Evolutionary conservation across 2,329 filamentous ascomycete genomes (phyloP).

Genomic region (Fusarium abutilonis): DNA sequence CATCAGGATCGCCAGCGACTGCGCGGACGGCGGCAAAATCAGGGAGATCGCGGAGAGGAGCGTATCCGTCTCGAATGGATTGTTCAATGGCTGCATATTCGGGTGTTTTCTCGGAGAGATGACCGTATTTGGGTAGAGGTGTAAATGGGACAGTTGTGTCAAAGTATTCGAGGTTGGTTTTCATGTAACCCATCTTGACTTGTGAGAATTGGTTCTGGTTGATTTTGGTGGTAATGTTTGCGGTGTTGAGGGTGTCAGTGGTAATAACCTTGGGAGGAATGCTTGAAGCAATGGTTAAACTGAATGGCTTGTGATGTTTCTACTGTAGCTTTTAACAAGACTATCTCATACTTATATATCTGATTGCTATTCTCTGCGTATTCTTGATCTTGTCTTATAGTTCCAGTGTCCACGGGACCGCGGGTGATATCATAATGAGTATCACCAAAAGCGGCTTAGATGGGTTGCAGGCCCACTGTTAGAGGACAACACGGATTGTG

Average conservation of each 20-base stretch:
- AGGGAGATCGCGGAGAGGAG: background rate
- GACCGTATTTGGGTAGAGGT: conserved; percentile 33
- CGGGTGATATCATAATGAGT: conserved; percentile 16
- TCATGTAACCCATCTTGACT: conserved; percentile 25
- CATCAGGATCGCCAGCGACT: conserved; percentile 21
- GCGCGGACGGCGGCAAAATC: conserved; percentile 16
- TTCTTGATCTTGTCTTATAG: too few species aligned
- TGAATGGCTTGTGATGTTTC: background rate
- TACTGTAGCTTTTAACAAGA: accelerated
- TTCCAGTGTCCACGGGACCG: background rate
- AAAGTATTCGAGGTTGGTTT: conserved; percentile 22
- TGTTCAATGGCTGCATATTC: conserved; percentile 14
- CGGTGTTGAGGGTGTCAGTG: background rate
- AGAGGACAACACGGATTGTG: background rate
- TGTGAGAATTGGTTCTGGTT: background rate
- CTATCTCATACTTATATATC: background rate
- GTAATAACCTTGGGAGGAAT: background rate
- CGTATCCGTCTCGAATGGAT: background rate
- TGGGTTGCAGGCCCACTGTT: background rate
- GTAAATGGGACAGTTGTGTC: conserved; percentile 18
- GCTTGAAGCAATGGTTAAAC: accelerated
- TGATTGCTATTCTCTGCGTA: background rate
- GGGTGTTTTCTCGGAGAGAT: conserved; percentile 23
- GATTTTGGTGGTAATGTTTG: background rate
- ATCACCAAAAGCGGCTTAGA: background rate